These are phyloP conservation scores for Fusarium sp. DNA, from an alignment of 2,329 filamentous ascomycete genomes.

Conservation along the genomic window DNA sequence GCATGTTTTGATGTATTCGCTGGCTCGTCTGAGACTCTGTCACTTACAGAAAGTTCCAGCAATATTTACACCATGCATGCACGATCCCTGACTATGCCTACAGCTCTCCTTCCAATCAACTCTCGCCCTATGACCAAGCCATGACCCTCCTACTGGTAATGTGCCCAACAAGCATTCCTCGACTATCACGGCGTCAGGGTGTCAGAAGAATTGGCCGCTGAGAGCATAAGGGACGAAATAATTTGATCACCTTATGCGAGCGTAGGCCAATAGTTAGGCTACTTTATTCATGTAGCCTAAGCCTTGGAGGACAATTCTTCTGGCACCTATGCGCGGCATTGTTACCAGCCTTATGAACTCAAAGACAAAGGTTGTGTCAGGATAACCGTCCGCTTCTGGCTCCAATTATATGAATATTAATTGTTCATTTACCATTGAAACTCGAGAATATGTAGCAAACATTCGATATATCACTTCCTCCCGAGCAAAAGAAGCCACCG, in stretches of 20 bases:
- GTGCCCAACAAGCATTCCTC: neutral
- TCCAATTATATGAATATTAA: neutral
- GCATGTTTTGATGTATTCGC: slow-evolving; percentile 5
- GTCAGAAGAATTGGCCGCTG: too few relatives aligned
- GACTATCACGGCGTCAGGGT: neutral
- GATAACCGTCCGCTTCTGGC: neutral
- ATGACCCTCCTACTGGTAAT: neutral
- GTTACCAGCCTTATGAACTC: neutral
- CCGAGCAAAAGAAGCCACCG: neutral
- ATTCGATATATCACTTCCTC: neutral
- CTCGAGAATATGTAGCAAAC: neutral
- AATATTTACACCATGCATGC: slow-evolving; percentile 1
- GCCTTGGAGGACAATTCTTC: too few relatives aligned
- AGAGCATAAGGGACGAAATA: too few relatives aligned
- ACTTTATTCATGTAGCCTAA: too few relatives aligned
- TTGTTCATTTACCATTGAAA: neutral
- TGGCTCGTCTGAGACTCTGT: slow-evolving; percentile 3
- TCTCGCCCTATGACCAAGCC: neutral
- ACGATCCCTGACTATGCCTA: neutral
- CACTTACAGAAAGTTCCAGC: slow-evolving; percentile 5
- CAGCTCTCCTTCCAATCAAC: neutral
- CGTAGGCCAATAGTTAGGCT: too few relatives aligned
- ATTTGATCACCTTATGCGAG: too few relatives aligned
- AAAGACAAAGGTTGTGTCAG: neutral
- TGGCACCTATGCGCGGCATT: too few relatives aligned